Conservation (phyloP, 140 eudicot genomes). For the Oenanthe javanica region DNA sequence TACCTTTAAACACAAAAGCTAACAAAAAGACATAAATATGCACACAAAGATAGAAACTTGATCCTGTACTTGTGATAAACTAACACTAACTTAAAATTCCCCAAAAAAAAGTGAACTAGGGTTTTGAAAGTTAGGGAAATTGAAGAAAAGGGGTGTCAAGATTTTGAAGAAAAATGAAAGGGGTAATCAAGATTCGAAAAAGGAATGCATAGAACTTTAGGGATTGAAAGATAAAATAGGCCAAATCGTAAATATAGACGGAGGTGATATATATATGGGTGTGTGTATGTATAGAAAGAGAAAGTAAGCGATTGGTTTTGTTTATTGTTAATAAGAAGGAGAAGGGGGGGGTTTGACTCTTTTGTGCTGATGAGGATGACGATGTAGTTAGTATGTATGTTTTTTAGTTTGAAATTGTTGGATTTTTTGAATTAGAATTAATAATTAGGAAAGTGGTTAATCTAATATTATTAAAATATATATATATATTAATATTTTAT, state of each 20-base stretch:
- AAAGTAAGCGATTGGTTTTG: conserved; percentile 8
- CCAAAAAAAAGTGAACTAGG: conserved; percentile 10
- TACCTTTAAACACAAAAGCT: neutral
- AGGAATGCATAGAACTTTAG: neutral
- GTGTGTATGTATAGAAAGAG: neutral
- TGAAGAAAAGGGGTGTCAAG: neutral
- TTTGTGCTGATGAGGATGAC: conserved; percentile 3
- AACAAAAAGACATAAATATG: neutral
- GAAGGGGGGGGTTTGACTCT: conserved; percentile 9
- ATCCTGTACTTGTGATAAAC: neutral
- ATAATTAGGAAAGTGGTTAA: no score
- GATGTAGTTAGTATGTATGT: neutral
- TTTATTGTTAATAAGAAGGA: neutral
- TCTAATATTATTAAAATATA: no score
- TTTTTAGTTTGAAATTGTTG: no score
- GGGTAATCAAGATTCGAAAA: neutral
- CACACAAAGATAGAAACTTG: neutral
- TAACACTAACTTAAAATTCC: neutral
- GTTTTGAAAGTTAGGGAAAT: neutral
- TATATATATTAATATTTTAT: no score
- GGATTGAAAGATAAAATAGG: conserved; percentile 3
- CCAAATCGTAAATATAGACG: neutral
- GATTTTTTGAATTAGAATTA: no score
- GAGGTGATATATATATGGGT: neutral
- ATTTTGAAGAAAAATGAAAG: neutral